These are phyloP conservation scores for Talaromyces sp. DNA, from an alignment of 2,329 filamentous ascomycete genomes.

Conservation along the genomic window DNA sequence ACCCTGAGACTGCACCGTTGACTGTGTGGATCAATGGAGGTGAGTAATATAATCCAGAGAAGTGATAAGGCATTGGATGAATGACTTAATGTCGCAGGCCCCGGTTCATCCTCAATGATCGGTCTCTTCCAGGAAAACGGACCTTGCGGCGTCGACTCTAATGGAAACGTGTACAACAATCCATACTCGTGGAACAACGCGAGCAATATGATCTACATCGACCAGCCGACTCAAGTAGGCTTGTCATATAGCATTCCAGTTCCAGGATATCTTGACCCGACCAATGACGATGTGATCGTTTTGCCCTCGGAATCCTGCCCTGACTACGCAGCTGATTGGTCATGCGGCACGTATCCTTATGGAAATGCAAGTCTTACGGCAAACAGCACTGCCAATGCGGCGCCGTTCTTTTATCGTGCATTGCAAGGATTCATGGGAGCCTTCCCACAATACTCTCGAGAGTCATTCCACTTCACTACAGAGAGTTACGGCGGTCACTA, in stretches of 20 bases:
- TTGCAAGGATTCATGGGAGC: constrained; percentile 60
- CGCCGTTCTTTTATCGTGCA: constrained; percentile 57
- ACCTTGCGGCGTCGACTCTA: constrained; percentile 41
- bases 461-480: constrained; percentile 50
- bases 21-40: constrained; percentile 51
- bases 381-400: constrained; percentile 52
- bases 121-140: constrained; percentile 44
- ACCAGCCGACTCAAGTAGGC: constrained; percentile 61
- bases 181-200: constrained; percentile 58
- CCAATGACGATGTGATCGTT: constrained; percentile 28
- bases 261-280: constrained; percentile 32
- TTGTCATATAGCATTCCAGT: constrained; percentile 50
- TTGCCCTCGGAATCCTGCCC: constrained; percentile 35
- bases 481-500: constrained; percentile 48
- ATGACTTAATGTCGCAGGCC: constrained; percentile 24
- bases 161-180: constrained; percentile 46
- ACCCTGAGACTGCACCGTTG: constrained; percentile 43
- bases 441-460: constrained; percentile 60
- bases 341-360: constrained; percentile 16
- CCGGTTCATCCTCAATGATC: constrained; percentile 44
- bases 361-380: constrained; percentile 53
- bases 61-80: background rate
- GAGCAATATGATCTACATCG: constrained; percentile 66
- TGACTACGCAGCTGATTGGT: constrained; percentile 14
- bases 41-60: constrained; percentile 23